These are phyloP conservation scores for Gliomastix tumulicola DNA, from an alignment of 2,329 filamentous ascomycete genomes.

Conservation along the genomic window DNA sequence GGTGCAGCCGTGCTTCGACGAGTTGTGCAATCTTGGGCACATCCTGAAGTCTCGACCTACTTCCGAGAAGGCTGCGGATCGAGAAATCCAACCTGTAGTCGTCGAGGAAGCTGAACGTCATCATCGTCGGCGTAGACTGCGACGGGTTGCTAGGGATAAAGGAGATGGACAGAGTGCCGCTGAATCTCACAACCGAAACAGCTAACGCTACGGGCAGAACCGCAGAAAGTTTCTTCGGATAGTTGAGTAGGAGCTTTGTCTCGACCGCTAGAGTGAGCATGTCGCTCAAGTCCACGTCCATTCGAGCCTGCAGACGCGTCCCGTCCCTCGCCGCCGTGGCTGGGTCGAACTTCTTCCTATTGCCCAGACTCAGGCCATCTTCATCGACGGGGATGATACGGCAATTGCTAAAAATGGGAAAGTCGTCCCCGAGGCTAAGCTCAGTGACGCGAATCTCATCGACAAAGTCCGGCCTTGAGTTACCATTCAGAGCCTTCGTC, in stretches of 20 bases:
- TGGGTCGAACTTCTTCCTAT: constrained; percentile 42
- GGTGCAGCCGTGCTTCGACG: constrained; percentile 71
- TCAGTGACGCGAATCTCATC: constrained; percentile 93
- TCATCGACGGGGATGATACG: constrained; percentile 88
- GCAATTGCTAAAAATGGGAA: constrained; percentile 98
- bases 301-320: constrained; percentile 78
- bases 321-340: constrained; percentile 52
- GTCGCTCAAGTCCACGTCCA: constrained; percentile 96
- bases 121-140: constrained; percentile 71
- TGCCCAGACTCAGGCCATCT: constrained; percentile 55
- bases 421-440: constrained; percentile 90
- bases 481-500: constrained; percentile 81
- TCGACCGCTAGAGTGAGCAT: constrained; percentile 93
- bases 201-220: constrained; percentile 87
- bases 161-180: constrained; percentile 86
- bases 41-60: constrained; percentile 72
- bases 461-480: constrained; percentile 79
- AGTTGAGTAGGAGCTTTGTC: constrained; percentile 90
- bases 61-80: constrained; percentile 72
- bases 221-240: constrained; percentile 82
- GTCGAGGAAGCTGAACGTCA: constrained; percentile 90
- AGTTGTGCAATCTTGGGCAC: constrained; percentile 85
- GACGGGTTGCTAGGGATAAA: constrained; percentile 74
- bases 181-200: constrained; percentile 89
- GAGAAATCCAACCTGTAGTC: constrained; percentile 82